A percentile compares a stretch with the other conserved stretches of the same genome.
These are phyloP conservation scores for Nymphaea thermarum DNA, from an alignment of 164 flowering plant genomes.

Conservation along the genomic window DNA sequence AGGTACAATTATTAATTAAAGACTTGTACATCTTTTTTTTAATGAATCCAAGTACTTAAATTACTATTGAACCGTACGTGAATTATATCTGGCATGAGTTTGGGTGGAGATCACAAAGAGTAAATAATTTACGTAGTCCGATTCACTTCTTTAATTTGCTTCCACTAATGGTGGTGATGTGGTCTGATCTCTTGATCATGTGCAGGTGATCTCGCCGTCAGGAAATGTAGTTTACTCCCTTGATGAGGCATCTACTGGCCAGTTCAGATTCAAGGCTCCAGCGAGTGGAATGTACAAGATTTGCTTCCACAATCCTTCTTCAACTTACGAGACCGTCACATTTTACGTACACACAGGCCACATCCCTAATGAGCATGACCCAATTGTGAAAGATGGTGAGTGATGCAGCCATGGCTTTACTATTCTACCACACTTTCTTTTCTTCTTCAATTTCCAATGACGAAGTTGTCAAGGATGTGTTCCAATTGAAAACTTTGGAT, in stretches of 20 bases:
- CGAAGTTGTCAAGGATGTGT: neutral
- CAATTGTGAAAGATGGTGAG: slow-evolving; percentile 93
- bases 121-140: neutral
- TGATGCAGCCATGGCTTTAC: neutral
- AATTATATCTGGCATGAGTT: neutral
- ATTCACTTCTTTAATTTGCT: neutral
- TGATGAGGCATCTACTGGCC: slow-evolving; percentile 89
- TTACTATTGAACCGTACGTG: neutral
- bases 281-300: slow-evolving; percentile 92
- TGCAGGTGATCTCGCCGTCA: slow-evolving; percentile 74
- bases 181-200: neutral
- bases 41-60: neutral
- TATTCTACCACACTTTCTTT: neutral
- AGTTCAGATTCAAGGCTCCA: slow-evolving; percentile 85
- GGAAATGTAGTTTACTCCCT: slow-evolving; percentile 51
- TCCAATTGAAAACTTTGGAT: too few relatives aligned
- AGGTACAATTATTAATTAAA: neutral
- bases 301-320: slow-evolving; percentile 79
- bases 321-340: slow-evolving; percentile 89
- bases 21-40: neutral
- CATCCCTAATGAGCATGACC: slow-evolving; percentile 79
- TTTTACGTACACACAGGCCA: slow-evolving; percentile 96
- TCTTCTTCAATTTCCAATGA: neutral
- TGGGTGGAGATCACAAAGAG: too few relatives aligned
- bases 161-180: neutral